phyloP scores from a whole-genome alignment of 768 basidiomycete species.

The Tricholoma bakamatsutake region DNA sequence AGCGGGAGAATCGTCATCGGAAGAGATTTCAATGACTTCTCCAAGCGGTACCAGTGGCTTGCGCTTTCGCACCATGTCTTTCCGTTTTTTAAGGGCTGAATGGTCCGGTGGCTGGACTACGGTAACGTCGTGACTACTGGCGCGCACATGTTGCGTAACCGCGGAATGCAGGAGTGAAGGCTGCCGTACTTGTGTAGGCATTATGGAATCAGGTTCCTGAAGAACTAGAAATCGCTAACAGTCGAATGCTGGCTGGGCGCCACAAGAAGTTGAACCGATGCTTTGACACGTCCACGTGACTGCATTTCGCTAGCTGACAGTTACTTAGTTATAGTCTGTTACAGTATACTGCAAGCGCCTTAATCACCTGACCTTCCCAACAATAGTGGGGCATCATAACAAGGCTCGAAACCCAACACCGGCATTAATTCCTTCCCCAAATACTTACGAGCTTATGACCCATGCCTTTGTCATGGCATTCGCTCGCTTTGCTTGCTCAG shows the following conservation, averaged over 20 bases:
- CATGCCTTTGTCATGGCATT: no score
- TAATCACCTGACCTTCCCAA: no score
- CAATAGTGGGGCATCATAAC: no score
- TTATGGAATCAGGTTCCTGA: neutral
- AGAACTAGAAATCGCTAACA: neutral
- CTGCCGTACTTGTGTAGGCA: neutral
- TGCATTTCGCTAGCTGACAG: no score
- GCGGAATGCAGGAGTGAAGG: neutral
- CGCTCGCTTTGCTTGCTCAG: no score
- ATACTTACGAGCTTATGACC: no score
- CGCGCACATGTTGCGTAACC: neutral
- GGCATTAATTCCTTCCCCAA: no score
- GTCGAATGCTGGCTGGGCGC: neutral
- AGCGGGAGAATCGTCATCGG: constrained; percentile 39
- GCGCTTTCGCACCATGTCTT: constrained; percentile 8
- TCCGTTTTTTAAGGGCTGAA: constrained; percentile 16
- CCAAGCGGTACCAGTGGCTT: constrained; percentile 11
- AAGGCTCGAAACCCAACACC: no score
- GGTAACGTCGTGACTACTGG: neutral
- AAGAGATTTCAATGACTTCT: constrained; percentile 53
- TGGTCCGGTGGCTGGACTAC: neutral
- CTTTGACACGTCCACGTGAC: no score
- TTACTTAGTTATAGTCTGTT: no score
- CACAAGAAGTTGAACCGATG: no score
- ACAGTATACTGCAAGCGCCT: no score